A percentile compares a stretch with the other conserved stretches of the same genome.
Conservation (phyloP, 495 filamentous ascomycete species). For the Penicillium diatomitis region DNA sequence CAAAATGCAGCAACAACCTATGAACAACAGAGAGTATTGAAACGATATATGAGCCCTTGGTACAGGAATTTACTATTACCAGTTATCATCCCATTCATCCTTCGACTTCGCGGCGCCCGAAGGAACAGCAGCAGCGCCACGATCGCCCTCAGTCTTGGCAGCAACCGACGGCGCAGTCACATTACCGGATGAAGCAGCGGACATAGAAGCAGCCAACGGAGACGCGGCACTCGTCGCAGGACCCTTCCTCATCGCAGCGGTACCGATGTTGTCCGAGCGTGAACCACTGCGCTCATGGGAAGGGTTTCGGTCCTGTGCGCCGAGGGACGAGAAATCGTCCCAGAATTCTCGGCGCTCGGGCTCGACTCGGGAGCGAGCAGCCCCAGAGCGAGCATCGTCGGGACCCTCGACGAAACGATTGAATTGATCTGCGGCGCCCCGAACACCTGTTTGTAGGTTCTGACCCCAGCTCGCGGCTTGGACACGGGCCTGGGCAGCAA, state of each 20-base stretch:
- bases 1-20: no score
- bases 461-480: conserved; percentile 60
- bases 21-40: no score
- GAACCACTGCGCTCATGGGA: conserved; percentile 21
- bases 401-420: conserved; percentile 69
- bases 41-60: no score
- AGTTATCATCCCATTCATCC: conserved; percentile 61
- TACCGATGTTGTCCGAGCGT: conserved; percentile 52
- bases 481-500: conserved; percentile 69
- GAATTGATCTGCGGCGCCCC: conserved; percentile 66
- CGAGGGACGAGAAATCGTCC: conserved; percentile 65
- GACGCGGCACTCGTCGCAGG: conserved; percentile 25
- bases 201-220: conserved; percentile 9
- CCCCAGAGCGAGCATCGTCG: conserved; percentile 25
- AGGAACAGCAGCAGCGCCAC: conserved; percentile 21
- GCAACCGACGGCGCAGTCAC: conserved; percentile 15
- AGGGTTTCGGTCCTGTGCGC: conserved; percentile 37
- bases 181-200: conserved; percentile 12
- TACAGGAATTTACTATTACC: conserved; percentile 27
- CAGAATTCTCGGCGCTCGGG: conserved; percentile 79
- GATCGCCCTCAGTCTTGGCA: conserved; percentile 29
- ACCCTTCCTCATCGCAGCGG: conserved; percentile 58
- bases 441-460: conserved; percentile 53
- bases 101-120: conserved; percentile 31
- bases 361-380: conserved; percentile 28